Base-by-base conservation (phyloP, 2,329 filamentous ascomycete genomes). In the Trichothecium sympodiale region DNA sequence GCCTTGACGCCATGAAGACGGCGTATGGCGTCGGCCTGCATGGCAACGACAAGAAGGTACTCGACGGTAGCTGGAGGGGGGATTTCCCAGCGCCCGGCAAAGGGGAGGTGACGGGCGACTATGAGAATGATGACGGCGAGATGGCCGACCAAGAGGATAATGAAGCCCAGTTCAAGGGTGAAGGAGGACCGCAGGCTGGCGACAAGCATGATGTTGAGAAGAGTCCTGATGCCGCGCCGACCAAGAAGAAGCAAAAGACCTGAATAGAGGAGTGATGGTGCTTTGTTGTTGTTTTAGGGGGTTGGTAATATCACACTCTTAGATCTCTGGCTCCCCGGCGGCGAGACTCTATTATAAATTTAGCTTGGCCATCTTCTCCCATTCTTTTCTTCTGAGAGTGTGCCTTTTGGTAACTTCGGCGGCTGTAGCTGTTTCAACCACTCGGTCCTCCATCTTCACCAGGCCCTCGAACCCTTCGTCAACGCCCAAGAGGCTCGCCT, bases 1-100 rank as follows among this genome's bases (percentile, higher is more conserved):
- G 83, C 46, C 59, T 87, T 1, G 57, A 69, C 29, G 74, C 71
- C 0, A 77, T 86, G 71, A 86, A 85, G 61, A 67, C 68, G 31
- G 82, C 81, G 1, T 87, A 85, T 51, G 51, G 62, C 6, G 65
- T 80, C 2, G 73, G 74, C 0, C 48, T 87, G 17, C 68, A 80
- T 46, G 82, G 83, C 0, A 65, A 80, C 42, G 67, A 83, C 49
- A 52, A 66, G 6, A 66, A 59, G 45, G 77, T 83, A 3, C 49
- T 75, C 33, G 67, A 82, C 45, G 81, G 80, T 4, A 71, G 50
- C 5, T 73, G 68, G 69, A 62, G 58, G 31, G 50, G 57, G 20
- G 41, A 68, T 29, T 73, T 74, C 35, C 60, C 59, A 16, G 52
- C 49, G 8, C 36, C 40, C 9, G 42, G 49, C 2, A 50, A 48